These are phyloP conservation scores for Tubosaeta brunneosetosa DNA, from an alignment of 768 basidiomycete species.

Conservation along the genomic window DNA sequence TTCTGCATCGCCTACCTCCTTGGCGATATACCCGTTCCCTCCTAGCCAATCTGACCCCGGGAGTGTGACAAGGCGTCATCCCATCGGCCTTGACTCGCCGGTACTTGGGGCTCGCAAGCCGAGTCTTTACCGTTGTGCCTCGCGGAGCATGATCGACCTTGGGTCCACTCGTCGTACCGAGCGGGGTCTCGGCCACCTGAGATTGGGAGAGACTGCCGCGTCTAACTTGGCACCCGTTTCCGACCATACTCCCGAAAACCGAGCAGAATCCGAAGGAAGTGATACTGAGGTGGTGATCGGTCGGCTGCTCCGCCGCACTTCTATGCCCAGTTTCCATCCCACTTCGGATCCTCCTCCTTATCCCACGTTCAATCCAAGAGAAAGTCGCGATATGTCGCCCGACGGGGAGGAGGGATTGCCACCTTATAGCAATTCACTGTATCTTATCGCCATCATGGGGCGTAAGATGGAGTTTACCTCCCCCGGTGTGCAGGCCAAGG, in stretches of 20 bases:
- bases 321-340: constrained; percentile 65
- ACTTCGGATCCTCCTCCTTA: constrained; percentile 65
- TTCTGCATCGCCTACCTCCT: constrained; percentile 6
- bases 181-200: constrained; percentile 17
- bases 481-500: constrained; percentile 83
- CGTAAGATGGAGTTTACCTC: constrained; percentile 89
- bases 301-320: constrained; percentile 53
- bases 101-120: constrained; percentile 29
- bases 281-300: constrained; percentile 30
- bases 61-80: background rate
- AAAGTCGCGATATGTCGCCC: constrained; percentile 32
- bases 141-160: constrained; percentile 63
- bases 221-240: constrained; percentile 14
- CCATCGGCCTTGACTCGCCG: constrained; percentile 3
- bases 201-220: constrained; percentile 8
- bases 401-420: constrained; percentile 91
- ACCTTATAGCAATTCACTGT: constrained; percentile 73
- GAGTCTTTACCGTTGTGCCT: constrained; percentile 53
- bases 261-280: constrained; percentile 17
- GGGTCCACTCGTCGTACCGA: constrained; percentile 29
- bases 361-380: constrained; percentile 40
- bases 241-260: constrained; percentile 5
- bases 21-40: constrained; percentile 15
- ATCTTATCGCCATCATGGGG: constrained; percentile 76
- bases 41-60: constrained; percentile 10